Evolutionary conservation across 805 yeast genomes (phyloP).

Genomic region (Ogataea methanolica): DNA sequence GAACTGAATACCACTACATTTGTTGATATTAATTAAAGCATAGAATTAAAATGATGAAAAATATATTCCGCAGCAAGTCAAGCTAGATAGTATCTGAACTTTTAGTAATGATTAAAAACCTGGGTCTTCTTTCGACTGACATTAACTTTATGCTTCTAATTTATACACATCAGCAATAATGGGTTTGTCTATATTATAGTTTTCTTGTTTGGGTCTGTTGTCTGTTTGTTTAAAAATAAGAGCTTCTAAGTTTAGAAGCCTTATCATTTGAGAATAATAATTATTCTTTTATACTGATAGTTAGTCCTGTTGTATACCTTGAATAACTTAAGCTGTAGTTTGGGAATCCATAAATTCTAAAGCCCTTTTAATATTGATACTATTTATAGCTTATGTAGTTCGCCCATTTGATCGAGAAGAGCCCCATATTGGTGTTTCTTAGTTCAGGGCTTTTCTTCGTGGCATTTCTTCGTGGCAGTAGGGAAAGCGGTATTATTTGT

Average conservation of each 20-base stretch:
- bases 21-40: too few relatives aligned
- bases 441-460: too few relatives aligned
- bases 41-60: constrained; percentile 26
- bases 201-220: background rate
- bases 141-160: background rate
- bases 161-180: background rate
- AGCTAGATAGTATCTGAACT: constrained; percentile 43
- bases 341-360: too few relatives aligned
- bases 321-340: too few relatives aligned
- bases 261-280: background rate
- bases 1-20: too few relatives aligned
- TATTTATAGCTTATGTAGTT: too few relatives aligned
- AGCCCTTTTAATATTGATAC: too few relatives aligned
- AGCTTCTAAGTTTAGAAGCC: constrained; percentile 5
- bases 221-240: background rate
- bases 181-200: background rate
- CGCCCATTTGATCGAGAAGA: too few relatives aligned
- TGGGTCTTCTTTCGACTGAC: constrained; percentile 38
- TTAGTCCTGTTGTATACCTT: too few relatives aligned
- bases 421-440: too few relatives aligned
- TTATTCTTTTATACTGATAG: background rate
- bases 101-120: constrained; percentile 31
- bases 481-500: too few relatives aligned
- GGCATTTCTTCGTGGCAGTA: too few relatives aligned
- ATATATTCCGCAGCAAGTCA: constrained; percentile 30